phyloP scores from a whole-genome alignment of 1,284 basidiomycete species.

The Lentinula novae-zelandiae region DNA sequence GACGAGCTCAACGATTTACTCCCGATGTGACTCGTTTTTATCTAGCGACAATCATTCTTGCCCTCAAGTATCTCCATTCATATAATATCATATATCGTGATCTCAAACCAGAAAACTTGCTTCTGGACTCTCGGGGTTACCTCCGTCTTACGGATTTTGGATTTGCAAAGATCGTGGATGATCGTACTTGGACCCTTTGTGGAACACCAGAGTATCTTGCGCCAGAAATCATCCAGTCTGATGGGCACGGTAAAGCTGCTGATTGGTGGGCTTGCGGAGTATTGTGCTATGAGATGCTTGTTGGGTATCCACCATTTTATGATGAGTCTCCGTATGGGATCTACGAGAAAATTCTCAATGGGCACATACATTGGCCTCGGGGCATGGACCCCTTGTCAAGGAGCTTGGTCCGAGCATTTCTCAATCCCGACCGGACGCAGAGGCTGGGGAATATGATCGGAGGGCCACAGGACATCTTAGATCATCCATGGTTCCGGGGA shows the following conservation, averaged over 20 bases:
- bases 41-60: slow-evolving; percentile 94
- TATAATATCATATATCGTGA: slow-evolving; percentile 99
- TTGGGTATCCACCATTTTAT: slow-evolving; percentile 92
- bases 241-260: slow-evolving; percentile 97
- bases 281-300: slow-evolving; percentile 96
- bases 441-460: slow-evolving; percentile 95
- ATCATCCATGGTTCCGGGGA: slow-evolving; percentile 94
- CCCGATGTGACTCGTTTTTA: slow-evolving; percentile 99
- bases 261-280: slow-evolving; percentile 99
- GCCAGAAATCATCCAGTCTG: slow-evolving; percentile 93
- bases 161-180: slow-evolving; percentile 97
- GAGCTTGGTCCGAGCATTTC: slow-evolving; percentile 78
- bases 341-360: slow-evolving; percentile 91
- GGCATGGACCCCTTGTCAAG: slow-evolving; percentile 79
- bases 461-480: slow-evolving; percentile 87
- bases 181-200: slow-evolving; percentile 99
- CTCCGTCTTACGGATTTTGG: slow-evolving; percentile 98
- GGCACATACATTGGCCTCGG: slow-evolving; percentile 91
- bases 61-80: slow-evolving; percentile 94
- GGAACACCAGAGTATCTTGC: slow-evolving; percentile 97
- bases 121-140: slow-evolving; percentile 93
- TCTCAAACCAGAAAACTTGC: slow-evolving; percentile 96
- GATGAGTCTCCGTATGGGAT: slow-evolving; percentile 93
- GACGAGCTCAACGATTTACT: slow-evolving; percentile 92
- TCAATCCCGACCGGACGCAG: slow-evolving; percentile 91